Conservation (phyloP, 306 rosid genomes). For the Adenanthera pavonina region DNA sequence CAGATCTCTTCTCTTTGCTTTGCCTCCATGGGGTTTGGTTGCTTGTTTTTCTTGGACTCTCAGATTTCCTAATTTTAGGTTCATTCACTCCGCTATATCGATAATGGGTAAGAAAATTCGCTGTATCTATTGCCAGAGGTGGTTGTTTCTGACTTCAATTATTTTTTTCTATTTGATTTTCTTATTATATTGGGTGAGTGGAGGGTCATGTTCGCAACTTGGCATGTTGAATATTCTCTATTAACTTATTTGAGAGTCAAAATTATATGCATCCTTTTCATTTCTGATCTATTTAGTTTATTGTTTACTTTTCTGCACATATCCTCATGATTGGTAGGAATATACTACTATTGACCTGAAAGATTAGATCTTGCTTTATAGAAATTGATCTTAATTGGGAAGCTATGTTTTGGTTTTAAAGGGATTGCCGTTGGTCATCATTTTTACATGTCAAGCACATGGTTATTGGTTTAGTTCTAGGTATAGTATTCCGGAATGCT, state of each 20-base stretch:
- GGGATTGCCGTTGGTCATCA: constrained; percentile 3
- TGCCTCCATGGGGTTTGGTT: too few relatives aligned
- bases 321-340: not conserved
- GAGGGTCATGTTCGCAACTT: not conserved
- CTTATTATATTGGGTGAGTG: not conserved
- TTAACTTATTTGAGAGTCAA: not conserved
- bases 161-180: not conserved
- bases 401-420: constrained; percentile 8
- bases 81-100: not conserved
- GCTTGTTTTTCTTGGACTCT: too few relatives aligned
- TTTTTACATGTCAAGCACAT: constrained; percentile 12
- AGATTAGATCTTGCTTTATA: constrained; percentile 15
- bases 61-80: too few relatives aligned
- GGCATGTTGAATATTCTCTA: not conserved
- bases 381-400: not conserved
- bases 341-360: constrained; percentile 8
- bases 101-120: too few relatives aligned
- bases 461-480: not conserved
- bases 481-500: not conserved
- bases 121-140: not conserved
- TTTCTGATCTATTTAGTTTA: constrained; percentile 4
- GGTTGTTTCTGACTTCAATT: not conserved
- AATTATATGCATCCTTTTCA: not conserved
- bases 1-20: too few relatives aligned
- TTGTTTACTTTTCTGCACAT: constrained; percentile 17